phyloP scores from a whole-genome alignment of 2,329 filamentous ascomycete species.

The Stemphylium vesicarium region DNA sequence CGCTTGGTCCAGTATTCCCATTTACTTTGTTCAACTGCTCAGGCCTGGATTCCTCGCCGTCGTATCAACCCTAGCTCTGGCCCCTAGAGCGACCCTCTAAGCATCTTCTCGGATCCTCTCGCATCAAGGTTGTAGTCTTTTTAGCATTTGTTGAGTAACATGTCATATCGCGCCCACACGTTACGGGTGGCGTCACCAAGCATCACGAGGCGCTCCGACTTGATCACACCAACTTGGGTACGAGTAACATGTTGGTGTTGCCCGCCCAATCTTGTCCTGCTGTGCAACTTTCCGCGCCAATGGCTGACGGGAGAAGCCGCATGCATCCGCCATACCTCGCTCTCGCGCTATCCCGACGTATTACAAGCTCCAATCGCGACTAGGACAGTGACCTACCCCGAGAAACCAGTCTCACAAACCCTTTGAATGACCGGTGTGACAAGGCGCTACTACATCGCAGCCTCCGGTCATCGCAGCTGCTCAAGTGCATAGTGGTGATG shows the following conservation, averaged over 20 bases:
- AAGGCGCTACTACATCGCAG: not conserved
- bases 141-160: slow-evolving; percentile 16
- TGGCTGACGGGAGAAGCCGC: slow-evolving; percentile 13
- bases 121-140: slow-evolving; percentile 3
- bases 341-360: slow-evolving; percentile 24
- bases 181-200: slow-evolving; percentile 23
- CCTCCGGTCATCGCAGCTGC: slow-evolving; percentile 9
- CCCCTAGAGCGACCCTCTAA: not conserved
- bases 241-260: not conserved
- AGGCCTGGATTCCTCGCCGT: not conserved
- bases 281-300: slow-evolving; percentile 21
- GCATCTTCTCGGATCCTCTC: not conserved
- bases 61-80: not conserved
- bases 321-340: slow-evolving; percentile 17
- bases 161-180: slow-evolving; percentile 17
- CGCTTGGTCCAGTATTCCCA: not conserved
- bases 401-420: slow-evolving; percentile 6
- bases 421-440: slow-evolving; percentile 8
- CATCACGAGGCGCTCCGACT: slow-evolving; percentile 19
- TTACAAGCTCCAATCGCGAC: slow-evolving; percentile 18
- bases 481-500: not conserved
- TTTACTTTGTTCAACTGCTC: slow-evolving; percentile 4
- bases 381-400: slow-evolving; percentile 7
- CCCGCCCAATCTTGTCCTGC: not conserved
- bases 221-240: slow-evolving; percentile 3